Conservation (phyloP, 108 stramenopile species). For the Pseudonitzschia pungens region DNA sequence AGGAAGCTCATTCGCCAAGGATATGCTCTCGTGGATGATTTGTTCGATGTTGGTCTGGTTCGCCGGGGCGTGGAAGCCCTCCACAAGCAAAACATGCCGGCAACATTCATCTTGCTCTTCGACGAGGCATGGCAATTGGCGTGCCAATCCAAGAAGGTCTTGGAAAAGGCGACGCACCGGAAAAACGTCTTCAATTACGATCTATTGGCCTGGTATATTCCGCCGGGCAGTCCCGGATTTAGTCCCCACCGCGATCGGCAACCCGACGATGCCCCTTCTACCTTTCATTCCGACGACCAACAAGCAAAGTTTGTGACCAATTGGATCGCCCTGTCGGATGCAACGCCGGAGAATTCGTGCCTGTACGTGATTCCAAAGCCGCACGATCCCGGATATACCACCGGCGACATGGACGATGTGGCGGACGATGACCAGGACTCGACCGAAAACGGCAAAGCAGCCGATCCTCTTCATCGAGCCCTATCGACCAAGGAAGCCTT, state of each 20-base stretch:
- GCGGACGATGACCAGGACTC: background rate
- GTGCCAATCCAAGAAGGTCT: conserved; percentile 21
- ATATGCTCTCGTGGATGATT: conserved; percentile 47
- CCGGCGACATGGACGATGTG: conserved; percentile 49
- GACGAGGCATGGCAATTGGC: conserved; percentile 72
- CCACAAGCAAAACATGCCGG: conserved; percentile 38
- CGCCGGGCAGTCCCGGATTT: conserved; percentile 50
- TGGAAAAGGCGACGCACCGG: conserved; percentile 29
- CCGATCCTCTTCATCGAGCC: conserved; percentile 58
- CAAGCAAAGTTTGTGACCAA: conserved; percentile 73
- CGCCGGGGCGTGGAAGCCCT: conserved; percentile 34
- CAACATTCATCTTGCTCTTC: conserved; percentile 64
- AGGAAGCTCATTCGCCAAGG: conserved; percentile 31
- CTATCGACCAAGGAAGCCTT: conserved; percentile 63
- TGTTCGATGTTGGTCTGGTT: background rate
- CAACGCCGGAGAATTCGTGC: conserved; percentile 68
- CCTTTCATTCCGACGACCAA: conserved; percentile 38
- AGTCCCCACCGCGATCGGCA: conserved; percentile 77
- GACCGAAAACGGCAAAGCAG: background rate
- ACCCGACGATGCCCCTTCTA: conserved; percentile 38
- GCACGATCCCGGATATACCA: conserved; percentile 68
- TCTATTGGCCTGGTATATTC: conserved; percentile 73
- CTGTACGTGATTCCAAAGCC: conserved; percentile 71
- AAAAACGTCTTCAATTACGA: conserved; percentile 64
- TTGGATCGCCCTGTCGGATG: conserved; percentile 69